phyloP scores from a whole-genome alignment of 495 filamentous ascomycete species.

The Amniculicola lignicola region DNA sequence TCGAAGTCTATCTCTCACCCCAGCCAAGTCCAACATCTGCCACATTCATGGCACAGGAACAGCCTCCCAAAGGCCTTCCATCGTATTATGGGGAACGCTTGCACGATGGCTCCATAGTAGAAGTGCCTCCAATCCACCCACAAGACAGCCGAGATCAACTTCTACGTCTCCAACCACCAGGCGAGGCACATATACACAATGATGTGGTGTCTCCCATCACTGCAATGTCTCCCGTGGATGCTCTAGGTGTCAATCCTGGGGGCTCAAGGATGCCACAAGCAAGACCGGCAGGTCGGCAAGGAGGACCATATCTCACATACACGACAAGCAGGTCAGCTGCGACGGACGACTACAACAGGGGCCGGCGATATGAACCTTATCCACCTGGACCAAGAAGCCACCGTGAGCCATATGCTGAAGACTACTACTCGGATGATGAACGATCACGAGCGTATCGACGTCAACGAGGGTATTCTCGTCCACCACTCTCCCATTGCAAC shows the following conservation, averaged over 20 bases:
- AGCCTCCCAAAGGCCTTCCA: conserved; percentile 6
- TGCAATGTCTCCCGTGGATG: not conserved
- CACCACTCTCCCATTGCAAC: conserved; percentile 8
- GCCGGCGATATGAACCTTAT: conserved; percentile 12
- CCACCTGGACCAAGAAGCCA: conserved; percentile 5
- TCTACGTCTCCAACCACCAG: conserved; percentile 14
- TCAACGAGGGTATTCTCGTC: conserved; percentile 1
- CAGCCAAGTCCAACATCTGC: not conserved
- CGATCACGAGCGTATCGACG: conserved; percentile 9
- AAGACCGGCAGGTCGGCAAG: no score
- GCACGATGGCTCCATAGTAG: conserved; percentile 6
- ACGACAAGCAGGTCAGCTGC: no score
- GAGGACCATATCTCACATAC: no score
- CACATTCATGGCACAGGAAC: conserved; percentile 6
- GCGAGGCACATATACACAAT: conserved; percentile 5
- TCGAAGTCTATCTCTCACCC: conserved; percentile 8
- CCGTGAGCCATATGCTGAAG: conserved; percentile 14
- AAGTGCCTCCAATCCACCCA: conserved; percentile 3
- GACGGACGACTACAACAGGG: not conserved
- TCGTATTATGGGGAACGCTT: conserved; percentile 17
- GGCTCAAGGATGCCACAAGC: no score
- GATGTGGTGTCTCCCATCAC: conserved; percentile 4
- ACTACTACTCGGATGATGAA: conserved; percentile 16
- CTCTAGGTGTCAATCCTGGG: not conserved
- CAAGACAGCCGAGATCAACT: conserved; percentile 11